These are phyloP conservation scores for Linum usitatissimum DNA, from an alignment of 345 rosid species.

Conservation along the genomic window DNA sequence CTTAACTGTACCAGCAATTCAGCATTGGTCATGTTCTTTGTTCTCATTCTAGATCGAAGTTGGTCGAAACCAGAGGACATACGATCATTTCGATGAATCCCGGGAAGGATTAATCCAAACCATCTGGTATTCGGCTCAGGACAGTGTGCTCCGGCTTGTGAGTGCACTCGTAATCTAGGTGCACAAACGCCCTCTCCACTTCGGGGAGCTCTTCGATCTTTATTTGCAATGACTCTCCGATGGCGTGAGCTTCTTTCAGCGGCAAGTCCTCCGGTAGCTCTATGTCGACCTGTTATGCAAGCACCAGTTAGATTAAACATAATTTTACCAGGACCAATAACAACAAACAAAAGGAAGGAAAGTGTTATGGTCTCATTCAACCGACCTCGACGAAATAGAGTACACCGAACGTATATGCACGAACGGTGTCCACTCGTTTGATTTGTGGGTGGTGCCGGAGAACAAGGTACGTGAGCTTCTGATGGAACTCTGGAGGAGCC, in stretches of 20 bases:
- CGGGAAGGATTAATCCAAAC: not conserved
- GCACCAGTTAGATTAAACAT: not conserved
- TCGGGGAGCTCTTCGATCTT: conserved; percentile 30
- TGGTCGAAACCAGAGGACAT: too few species aligned
- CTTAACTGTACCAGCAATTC: too few species aligned
- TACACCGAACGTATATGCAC: conserved; percentile 24
- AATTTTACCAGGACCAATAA: too few species aligned
- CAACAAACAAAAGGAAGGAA: not conserved
- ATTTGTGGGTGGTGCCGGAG: conserved; percentile 52
- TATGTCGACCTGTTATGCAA: conserved; percentile 17
- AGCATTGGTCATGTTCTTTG: too few species aligned
- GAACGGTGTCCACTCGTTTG: conserved; percentile 74
- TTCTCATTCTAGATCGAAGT: too few species aligned
- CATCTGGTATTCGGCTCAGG: conserved; percentile 16
- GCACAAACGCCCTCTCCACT: conserved; percentile 36
- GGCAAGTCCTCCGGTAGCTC: conserved; percentile 25
- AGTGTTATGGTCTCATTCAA: not conserved
- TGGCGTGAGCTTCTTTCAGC: conserved; percentile 24
- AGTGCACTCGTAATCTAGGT: conserved; percentile 36
- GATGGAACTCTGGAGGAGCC: conserved; percentile 76
- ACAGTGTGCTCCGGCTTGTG: conserved; percentile 26
- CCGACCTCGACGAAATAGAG: conserved; percentile 24
- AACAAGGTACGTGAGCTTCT: conserved; percentile 67
- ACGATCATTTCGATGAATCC: too few species aligned
- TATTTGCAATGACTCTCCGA: conserved; percentile 30